These are phyloP conservation scores for Pichia ethanolica DNA, from an alignment of 805 yeast species.

Conservation along the genomic window DNA sequence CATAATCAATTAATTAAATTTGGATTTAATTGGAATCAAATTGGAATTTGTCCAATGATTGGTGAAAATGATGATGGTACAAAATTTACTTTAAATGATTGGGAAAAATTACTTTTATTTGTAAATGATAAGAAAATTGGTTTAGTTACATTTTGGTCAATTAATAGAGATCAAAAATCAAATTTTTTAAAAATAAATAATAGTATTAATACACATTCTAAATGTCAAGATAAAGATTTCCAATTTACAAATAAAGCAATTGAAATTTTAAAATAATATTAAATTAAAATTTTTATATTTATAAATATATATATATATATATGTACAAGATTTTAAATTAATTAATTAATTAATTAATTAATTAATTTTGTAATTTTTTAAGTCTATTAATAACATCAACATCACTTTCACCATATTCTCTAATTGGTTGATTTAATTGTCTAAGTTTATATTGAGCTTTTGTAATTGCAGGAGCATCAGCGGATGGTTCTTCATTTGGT, in stretches of 20 bases:
- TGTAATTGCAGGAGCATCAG: constrained; percentile 11
- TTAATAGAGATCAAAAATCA: constrained; percentile 25
- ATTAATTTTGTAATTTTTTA: constrained; percentile 3
- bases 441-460: constrained; percentile 18
- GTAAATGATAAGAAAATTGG: constrained; percentile 17
- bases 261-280: neutral
- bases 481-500: constrained; percentile 6
- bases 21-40: constrained; percentile 15
- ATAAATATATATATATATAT: constrained; percentile 6
- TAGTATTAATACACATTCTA: constrained; percentile 16
- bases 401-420: constrained; percentile 20
- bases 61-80: constrained; percentile 27
- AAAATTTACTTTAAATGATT: constrained; percentile 18
- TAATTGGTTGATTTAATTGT: constrained; percentile 15
- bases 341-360: neutral
- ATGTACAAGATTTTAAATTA: neutral
- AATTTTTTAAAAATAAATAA: neutral
- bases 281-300: too few species aligned
- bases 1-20: constrained; percentile 11
- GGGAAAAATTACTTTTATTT: constrained; percentile 18
- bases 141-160: constrained; percentile 26
- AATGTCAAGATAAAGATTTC: constrained; percentile 17
- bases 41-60: constrained; percentile 30
- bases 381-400: constrained; percentile 18
- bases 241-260: constrained; percentile 15